phyloP scores from a whole-genome alignment of 148 eudicot genomes.

The Agrostemma githago region DNA sequence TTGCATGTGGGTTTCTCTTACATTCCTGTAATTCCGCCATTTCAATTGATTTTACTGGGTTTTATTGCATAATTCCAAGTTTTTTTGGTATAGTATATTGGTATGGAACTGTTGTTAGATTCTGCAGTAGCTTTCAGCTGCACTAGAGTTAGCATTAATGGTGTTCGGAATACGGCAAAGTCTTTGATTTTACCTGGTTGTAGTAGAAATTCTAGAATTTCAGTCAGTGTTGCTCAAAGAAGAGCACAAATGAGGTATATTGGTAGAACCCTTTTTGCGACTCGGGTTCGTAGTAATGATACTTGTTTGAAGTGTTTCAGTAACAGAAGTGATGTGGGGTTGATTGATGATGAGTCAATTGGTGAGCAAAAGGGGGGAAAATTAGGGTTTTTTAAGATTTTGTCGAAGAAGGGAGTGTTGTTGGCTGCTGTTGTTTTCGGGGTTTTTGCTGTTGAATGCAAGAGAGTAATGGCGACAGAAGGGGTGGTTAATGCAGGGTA shows the following conservation, averaged over 20 bases:
- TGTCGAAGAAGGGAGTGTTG: slow-evolving; percentile 39
- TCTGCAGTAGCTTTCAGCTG: slow-evolving; percentile 22
- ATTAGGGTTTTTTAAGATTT: slow-evolving; percentile 31
- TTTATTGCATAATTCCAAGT: not conserved
- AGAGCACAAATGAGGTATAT: slow-evolving; percentile 16
- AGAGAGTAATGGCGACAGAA: slow-evolving; percentile 53
- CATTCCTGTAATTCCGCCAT: slow-evolving; percentile 7
- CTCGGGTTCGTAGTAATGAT: not conserved
- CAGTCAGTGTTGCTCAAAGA: slow-evolving; percentile 18
- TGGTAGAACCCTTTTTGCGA: slow-evolving; percentile 17
- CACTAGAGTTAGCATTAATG: slow-evolving; percentile 19
- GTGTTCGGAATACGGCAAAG: slow-evolving; percentile 16
- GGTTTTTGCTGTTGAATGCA: slow-evolving; percentile 43
- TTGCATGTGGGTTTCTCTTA: slow-evolving; percentile 5
- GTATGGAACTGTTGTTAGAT: slow-evolving; percentile 23
- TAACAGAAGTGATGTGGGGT: slow-evolving; percentile 18
- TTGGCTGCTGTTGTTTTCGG: slow-evolving; percentile 53
- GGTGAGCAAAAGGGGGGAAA: slow-evolving; percentile 15
- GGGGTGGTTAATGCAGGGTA: slow-evolving; percentile 44
- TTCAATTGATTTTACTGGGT: slow-evolving; percentile 1
- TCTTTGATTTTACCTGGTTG: slow-evolving; percentile 14
- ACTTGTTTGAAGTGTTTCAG: slow-evolving; percentile 30
- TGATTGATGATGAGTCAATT: slow-evolving; percentile 11
- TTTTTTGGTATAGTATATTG: slow-evolving; percentile 9
- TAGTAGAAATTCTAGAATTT: slow-evolving; percentile 18